Evolutionary conservation across 225 moss, liverwort and hornwort species (phyloP), one percentile per base, ranked within the genome.

Genomic region (Physcomitrellopsis africana): DNA sequence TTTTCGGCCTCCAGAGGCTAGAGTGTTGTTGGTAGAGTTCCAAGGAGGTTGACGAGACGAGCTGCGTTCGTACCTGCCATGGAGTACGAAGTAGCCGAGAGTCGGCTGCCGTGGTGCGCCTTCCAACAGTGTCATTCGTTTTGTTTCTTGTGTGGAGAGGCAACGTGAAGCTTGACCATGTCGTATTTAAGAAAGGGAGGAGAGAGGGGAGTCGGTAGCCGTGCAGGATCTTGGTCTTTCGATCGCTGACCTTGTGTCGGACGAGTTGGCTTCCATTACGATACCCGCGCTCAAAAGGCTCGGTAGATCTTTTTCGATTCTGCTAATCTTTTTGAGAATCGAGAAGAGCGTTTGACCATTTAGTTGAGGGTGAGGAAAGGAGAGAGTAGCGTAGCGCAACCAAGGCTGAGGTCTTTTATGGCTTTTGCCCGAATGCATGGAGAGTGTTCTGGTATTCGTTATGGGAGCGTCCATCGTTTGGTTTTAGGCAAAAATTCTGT

Each of bases 381-480:
- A 24, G 44, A 15, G 7, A 7, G 32, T 37, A 37, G 73, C 73
- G 24, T 24, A 24, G 24, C 74, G 14, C 87, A 90, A 46, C 77
- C 83, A 41, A 90, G 79, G 7, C 85, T 87, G 20, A 87, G 81
- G 41, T 76, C 65, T 10, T 74, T 69, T 61, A 90, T 77, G 56
- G 32, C 32, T 87, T 90, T 46, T 67, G 70, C 42, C 85, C 81
- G 48, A 87, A 81, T 10, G 90, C 90, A 10, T 77, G 32, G 32
- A 90, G 79, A 20, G 87, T 75, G 12, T 75, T 87, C 19, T 90
- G 23, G 11, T 85, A 90, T 1, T 87, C 90, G 4, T 90, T 85
- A 67, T 90, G 85, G 5, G 81, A 70, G 70, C 32, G 4, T 87
- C 85, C 87, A 85, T 86, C 48, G 87, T 15, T 72, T 90, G 87